Conservation (phyloP, 2,329 filamentous ascomycete genomes). For the Coniochaeta sp. region DNA sequence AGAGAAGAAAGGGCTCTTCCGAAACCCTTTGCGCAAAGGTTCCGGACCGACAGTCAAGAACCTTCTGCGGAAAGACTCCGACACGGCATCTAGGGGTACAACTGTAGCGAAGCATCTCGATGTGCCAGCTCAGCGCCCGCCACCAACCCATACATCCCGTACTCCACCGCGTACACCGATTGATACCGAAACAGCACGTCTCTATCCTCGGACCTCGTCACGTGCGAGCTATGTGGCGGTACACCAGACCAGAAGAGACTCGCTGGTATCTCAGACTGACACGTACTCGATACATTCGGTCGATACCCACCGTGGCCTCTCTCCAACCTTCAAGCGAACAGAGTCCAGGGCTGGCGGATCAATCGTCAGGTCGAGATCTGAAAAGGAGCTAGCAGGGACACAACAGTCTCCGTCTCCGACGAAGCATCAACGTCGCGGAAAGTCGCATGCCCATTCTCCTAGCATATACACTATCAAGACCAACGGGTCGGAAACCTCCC, state of each 20-base stretch:
- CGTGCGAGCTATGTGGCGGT: conserved; percentile 41
- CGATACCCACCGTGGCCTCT: conserved; percentile 34
- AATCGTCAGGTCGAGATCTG: conserved; percentile 22
- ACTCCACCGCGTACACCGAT: conserved; percentile 7
- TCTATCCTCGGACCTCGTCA: conserved; percentile 31
- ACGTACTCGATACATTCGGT: conserved; percentile 43
- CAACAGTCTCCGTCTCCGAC: conserved; percentile 7
- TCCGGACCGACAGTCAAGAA: conserved; percentile 37
- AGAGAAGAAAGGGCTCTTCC: conserved; percentile 40
- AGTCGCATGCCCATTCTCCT: conserved; percentile 29
- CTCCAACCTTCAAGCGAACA: conserved; percentile 28
- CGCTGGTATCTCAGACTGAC: conserved; percentile 48
- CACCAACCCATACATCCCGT: conserved; percentile 7
- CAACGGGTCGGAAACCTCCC: conserved; percentile 45
- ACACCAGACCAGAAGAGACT: conserved; percentile 43
- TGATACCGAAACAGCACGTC: conserved; percentile 6
- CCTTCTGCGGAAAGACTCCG: conserved; percentile 32
- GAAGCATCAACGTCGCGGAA: conserved; percentile 19
- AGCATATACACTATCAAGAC: conserved; percentile 56
- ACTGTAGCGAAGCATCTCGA: conserved; percentile 16
- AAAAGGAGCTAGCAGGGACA: conserved; percentile 20
- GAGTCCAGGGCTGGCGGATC: conserved; percentile 20
- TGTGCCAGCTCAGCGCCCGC: neutral
- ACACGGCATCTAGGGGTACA: conserved; percentile 18
- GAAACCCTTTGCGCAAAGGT: conserved; percentile 40